Percentiles rank a stretch among this genome's conserved stretches.
Conservation (phyloP, 192 early-diverging fungal species). For the Irineochytrium annulatum region DNA sequence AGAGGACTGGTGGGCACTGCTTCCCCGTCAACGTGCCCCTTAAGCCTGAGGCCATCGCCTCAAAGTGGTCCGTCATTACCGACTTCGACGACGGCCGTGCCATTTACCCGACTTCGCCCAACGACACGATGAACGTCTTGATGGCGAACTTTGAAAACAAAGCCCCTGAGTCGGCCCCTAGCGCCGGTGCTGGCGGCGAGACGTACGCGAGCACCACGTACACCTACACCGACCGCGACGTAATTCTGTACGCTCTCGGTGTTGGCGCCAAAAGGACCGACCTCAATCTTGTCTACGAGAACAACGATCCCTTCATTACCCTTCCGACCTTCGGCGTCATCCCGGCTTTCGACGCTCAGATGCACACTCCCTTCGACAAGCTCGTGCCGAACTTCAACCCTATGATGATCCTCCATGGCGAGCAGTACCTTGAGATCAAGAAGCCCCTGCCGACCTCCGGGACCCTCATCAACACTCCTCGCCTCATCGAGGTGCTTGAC, state of each 20-base stretch:
- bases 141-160: slow-evolving; percentile 80
- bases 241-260: slow-evolving; percentile 91
- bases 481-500: slow-evolving; percentile 90
- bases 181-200: background rate
- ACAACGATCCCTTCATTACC: slow-evolving; percentile 71
- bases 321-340: slow-evolving; percentile 94
- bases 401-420: slow-evolving; percentile 98
- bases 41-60: slow-evolving; percentile 79
- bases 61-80: slow-evolving; percentile 73
- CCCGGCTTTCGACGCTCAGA: slow-evolving; percentile 65
- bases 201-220: slow-evolving; percentile 55
- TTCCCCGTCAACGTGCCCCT: slow-evolving; percentile 82
- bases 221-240: slow-evolving; percentile 82
- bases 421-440: slow-evolving; percentile 90
- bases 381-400: slow-evolving; percentile 76
- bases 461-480: slow-evolving; percentile 68
- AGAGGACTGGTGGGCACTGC: slow-evolving; percentile 88
- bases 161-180: slow-evolving; percentile 27
- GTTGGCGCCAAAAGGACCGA: slow-evolving; percentile 86
- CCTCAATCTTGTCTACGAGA: slow-evolving; percentile 90
- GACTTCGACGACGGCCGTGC: slow-evolving; percentile 97
- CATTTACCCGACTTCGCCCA: slow-evolving; percentile 73
- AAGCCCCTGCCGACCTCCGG: slow-evolving; percentile 83
- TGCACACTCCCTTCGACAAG: slow-evolving; percentile 67
- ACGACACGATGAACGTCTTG: slow-evolving; percentile 76